Evolutionary conservation across 225 moss, liverwort and hornwort genomes (phyloP).

Genomic region (Lunularia cruciata): DNA sequence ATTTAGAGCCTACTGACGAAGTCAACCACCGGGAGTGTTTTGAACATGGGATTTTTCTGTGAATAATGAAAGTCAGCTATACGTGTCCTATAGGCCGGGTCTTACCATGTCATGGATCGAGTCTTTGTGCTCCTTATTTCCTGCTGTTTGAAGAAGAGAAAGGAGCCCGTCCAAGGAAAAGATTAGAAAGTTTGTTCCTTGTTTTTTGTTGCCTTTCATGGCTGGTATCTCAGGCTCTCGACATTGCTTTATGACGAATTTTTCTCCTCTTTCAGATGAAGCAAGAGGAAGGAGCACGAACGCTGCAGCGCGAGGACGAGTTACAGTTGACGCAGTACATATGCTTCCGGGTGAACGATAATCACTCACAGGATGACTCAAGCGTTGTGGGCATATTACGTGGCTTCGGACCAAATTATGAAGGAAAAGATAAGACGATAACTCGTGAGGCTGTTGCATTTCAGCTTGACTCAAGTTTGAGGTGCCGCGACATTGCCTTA

Average conservation of each 20-base stretch:
- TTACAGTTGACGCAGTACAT: conserved; percentile 58
- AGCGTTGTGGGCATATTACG: conserved; percentile 70
- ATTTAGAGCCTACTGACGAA: too few relatives aligned
- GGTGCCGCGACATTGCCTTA: conserved; percentile 75
- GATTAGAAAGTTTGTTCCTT: neutral
- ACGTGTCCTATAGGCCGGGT: too few relatives aligned
- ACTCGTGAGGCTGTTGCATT: conserved; percentile 63
- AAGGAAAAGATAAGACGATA: conserved; percentile 29
- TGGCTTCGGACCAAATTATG: conserved; percentile 48
- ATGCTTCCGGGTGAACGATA: conserved; percentile 62
- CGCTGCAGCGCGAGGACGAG: conserved; percentile 18
- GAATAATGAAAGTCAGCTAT: too few relatives aligned
- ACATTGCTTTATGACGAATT: neutral
- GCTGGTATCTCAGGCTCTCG: neutral
- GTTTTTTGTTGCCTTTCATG: neutral
- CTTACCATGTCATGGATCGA: too few relatives aligned
- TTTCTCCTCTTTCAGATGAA: conserved; percentile 24
- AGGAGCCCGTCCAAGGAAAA: too few relatives aligned
- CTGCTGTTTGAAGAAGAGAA: too few relatives aligned
- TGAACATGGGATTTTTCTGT: too few relatives aligned
- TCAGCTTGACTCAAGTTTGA: conserved; percentile 58
- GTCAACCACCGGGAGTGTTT: too few relatives aligned
- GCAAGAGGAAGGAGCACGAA: conserved; percentile 10
- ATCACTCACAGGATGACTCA: conserved; percentile 41
- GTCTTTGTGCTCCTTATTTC: too few relatives aligned